phyloP scores from a whole-genome alignment of 2,329 filamentous ascomycete genomes.

The Leptographium flavum region DNA sequence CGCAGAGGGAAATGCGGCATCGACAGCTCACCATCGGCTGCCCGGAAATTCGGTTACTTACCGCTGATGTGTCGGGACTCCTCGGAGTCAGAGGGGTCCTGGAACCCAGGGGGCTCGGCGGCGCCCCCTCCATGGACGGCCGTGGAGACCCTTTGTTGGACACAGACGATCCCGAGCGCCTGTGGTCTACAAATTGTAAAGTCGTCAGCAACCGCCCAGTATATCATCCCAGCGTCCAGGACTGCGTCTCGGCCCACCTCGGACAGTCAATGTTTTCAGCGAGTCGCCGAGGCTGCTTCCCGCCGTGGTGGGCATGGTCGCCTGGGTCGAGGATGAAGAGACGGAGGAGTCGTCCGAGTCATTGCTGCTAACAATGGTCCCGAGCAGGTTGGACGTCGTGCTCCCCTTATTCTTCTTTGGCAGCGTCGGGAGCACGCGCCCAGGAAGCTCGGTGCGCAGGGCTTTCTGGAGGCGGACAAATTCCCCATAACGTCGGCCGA shows the following conservation, averaged over 20 bases:
- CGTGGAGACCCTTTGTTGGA: conserved; percentile 26
- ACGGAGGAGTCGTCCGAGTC: conserved; percentile 69
- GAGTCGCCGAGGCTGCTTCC: conserved; percentile 17
- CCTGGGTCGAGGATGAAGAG: conserved; percentile 63
- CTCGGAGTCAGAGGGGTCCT: not conserved
- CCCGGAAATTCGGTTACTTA: not conserved
- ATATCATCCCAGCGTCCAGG: no score
- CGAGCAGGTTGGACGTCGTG: conserved; percentile 45
- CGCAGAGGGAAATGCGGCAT: no score
- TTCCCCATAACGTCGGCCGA: conserved; percentile 78
- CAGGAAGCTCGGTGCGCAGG: conserved; percentile 72
- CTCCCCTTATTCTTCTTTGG: conserved; percentile 86
- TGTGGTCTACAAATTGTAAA: conserved; percentile 16
- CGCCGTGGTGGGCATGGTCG: conserved; percentile 20
- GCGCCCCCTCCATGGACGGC: conserved; percentile 28
- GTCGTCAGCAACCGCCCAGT: not conserved
- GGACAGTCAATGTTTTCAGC: conserved; percentile 27
- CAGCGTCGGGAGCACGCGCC: conserved; percentile 73
- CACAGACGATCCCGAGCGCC: conserved; percentile 21
- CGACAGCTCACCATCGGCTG: conserved; percentile 14
- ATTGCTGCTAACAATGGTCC: conserved; percentile 37
- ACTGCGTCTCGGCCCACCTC: conserved; percentile 20
- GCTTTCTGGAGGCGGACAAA: conserved; percentile 69
- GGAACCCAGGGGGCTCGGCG: conserved; percentile 12
- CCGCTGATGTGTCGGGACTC: not conserved